phyloP scores from a whole-genome alignment of 345 rosid genomes.

The Syzygium oleosum region DNA sequence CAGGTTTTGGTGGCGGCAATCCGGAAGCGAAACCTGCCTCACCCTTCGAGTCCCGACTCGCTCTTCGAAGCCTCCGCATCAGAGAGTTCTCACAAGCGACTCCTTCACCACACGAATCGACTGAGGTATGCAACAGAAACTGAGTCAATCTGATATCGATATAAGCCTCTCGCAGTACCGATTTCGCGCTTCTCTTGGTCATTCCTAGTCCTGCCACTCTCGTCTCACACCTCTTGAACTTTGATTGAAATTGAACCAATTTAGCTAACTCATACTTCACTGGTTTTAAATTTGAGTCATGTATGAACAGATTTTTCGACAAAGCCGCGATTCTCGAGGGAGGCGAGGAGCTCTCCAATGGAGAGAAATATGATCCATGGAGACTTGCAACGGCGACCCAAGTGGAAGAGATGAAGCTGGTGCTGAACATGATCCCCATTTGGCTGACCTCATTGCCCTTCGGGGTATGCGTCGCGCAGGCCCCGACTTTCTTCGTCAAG shows the following conservation, averaged over 20 bases:
- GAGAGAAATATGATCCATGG: slow-evolving; percentile 2
- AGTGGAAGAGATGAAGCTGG: slow-evolving; percentile 36
- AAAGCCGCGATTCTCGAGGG: slow-evolving; percentile 17
- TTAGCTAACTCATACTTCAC: background rate
- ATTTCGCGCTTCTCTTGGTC: background rate
- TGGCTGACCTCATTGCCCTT: slow-evolving; percentile 15
- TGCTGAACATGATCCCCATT: slow-evolving; percentile 16
- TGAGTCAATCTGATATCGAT: background rate
- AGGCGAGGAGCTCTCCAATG: background rate
- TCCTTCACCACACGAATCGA: slow-evolving; percentile 23
- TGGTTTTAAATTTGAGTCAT: background rate
- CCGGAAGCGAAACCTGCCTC: slow-evolving; percentile 23
- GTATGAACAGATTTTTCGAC: slow-evolving; percentile 17
- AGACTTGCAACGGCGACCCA: slow-evolving; percentile 18
- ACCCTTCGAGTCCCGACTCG: slow-evolving; percentile 12
- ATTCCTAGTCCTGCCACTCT: background rate
- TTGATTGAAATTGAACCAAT: background rate
- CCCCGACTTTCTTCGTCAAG: slow-evolving; percentile 17
- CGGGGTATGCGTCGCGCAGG: slow-evolving; percentile 11
- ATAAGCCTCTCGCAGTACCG: background rate
- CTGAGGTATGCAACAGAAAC: slow-evolving; percentile 15
- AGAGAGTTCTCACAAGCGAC: slow-evolving; percentile 12
- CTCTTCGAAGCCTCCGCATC: slow-evolving; percentile 12
- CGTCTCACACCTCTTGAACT: background rate
- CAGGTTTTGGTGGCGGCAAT: slow-evolving; percentile 32